Evolutionary conservation across 1,284 basidiomycete genomes (phyloP), one percentile per base, ranked within the genome.

Genomic region (Pseudozyma tsukubaensis): DNA sequence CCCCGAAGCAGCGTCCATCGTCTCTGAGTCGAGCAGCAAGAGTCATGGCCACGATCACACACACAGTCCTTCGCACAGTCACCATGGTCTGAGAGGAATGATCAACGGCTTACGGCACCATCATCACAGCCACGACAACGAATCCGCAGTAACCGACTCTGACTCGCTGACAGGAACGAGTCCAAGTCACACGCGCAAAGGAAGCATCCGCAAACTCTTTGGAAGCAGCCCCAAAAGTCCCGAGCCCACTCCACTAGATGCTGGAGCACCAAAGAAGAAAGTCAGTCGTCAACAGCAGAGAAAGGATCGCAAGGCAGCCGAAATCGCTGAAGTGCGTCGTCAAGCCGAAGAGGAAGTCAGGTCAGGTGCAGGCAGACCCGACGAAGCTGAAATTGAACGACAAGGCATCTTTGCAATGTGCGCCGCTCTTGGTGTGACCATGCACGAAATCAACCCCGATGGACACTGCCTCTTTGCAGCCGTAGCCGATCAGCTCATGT

Each of bases 401-500:
- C 68, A 72, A 29, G 78, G 76, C 3, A 76, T 81, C 18, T 45
- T 50, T 0, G 64, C 76, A 14, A 70, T 80, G 65, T 81, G 79
- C 67, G 54, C 59, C 19, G 71, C 72, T 14, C 58, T 72, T 21
- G 76, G 69, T 24, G 74, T 70, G 21, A 59, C 45, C 19, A 79
- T 76, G 72, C 68, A 76, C 47, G 59, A 73, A 92, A 92, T 97
- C 79, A 91, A 90, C 70, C 93, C 95, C 10, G 95, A 98, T 80
- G 95, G 95, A 0, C 95, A 98, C 80, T 98, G 94, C 86, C 89
- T 97, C 42, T 98, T 92, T 86, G 92, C 94, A 45, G 93, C 95
- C 5, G 88, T 98, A 12, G 94, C 93, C 18, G 94, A 98, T 84
- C 95, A 88, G 75, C 82, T 88, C 7, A 85, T 82, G 8, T 40